A percentile compares a stretch with the other conserved stretches of the same genome.
These are phyloP conservation scores for Kazachstania viticola DNA, from an alignment of 805 yeast genomes.

Conservation along the genomic window DNA sequence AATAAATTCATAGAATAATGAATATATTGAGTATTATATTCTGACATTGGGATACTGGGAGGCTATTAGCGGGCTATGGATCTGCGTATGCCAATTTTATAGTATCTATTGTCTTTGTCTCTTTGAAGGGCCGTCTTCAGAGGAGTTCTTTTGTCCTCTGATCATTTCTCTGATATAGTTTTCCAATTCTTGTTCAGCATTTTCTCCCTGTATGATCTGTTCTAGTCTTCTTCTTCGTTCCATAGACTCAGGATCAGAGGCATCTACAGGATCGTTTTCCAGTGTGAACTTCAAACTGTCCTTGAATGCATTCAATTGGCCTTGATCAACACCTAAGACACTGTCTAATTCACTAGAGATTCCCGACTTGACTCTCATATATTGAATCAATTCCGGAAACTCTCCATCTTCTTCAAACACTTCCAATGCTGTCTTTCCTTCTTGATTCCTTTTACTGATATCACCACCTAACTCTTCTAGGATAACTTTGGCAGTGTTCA, in stretches of 20 bases:
- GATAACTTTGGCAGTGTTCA: slow-evolving; percentile 49
- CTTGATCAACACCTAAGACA: slow-evolving; percentile 20
- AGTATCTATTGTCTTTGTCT: too few relatives aligned
- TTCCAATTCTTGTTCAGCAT: slow-evolving; percentile 69
- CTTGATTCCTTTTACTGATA: slow-evolving; percentile 48
- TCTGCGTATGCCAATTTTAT: too few relatives aligned
- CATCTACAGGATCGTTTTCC: slow-evolving; percentile 33
- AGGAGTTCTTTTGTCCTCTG: too few relatives aligned
- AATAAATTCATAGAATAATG: too few relatives aligned
- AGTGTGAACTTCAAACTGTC: slow-evolving; percentile 46
- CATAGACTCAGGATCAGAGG: slow-evolving; percentile 33
- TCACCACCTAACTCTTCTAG: slow-evolving; percentile 64
- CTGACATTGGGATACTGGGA: too few relatives aligned
- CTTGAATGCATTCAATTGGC: slow-evolving; percentile 23
- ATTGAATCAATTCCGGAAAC: slow-evolving; percentile 63
- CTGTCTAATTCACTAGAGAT: slow-evolving; percentile 16
- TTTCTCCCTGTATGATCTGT: slow-evolving; percentile 63
- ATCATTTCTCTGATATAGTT: slow-evolving; percentile 57
- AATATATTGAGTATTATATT: too few relatives aligned
- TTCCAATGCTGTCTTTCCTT: slow-evolving; percentile 63
- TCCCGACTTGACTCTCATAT: slow-evolving; percentile 36
- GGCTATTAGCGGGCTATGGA: too few relatives aligned
- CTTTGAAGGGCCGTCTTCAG: too few relatives aligned
- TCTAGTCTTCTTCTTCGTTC: slow-evolving; percentile 55
- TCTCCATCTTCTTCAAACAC: slow-evolving; percentile 79